Base-by-base conservation (phyloP, 805 yeast genomes). In the Hermanozyma aechmeae region DNA sequence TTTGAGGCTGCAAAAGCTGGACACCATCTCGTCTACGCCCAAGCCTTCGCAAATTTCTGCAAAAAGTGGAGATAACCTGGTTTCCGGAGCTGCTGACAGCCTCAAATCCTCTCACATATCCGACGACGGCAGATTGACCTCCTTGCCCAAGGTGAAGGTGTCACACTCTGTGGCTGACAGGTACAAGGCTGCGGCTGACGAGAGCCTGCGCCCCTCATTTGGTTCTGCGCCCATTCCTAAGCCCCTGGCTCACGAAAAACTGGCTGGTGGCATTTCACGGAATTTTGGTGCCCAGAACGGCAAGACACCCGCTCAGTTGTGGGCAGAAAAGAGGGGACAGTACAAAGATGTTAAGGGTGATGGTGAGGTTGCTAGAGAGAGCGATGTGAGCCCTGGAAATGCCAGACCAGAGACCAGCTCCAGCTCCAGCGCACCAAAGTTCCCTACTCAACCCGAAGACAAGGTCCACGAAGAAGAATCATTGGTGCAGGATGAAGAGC, bases 271-370 rank as follows among this genome's bases (percentile, higher is more conserved):
- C 23, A 58, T 75, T 28, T 65, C 73, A 16, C 62, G 70, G 46
- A 66, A 73, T 50, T 79, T 71, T 50, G 92, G 72, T 37, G 59
- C 78, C 30, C 71, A 71, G 37, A 71, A 68, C 36, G 96, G 95
- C 36, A 82, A 84, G 55, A 81, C 95, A 6, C 96, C 96, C 15
- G 96, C 96, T 16, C 96, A 86, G 58, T 46, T 83, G 16, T 86
- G 96, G 96, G 96, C 96, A 15, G 96, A 81, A 50, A 81, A 78
- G 59, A 75, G 79, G 48, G 94, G 85, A 27, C 68, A 76, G 50
- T 73, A 63, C 43, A 70, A 65, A 41, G 58, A 61, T 25, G 71
- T 61, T 27, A 17, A 50, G 9, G 43, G 53, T 17, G 42, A 45
- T 10, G 29, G 43, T 4, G 37, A 32, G n/a, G 35, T 29, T 9